Evolutionary conservation across 805 yeast species (phyloP).

Genomic region (Wickerhamiella kurtzmanii): DNA sequence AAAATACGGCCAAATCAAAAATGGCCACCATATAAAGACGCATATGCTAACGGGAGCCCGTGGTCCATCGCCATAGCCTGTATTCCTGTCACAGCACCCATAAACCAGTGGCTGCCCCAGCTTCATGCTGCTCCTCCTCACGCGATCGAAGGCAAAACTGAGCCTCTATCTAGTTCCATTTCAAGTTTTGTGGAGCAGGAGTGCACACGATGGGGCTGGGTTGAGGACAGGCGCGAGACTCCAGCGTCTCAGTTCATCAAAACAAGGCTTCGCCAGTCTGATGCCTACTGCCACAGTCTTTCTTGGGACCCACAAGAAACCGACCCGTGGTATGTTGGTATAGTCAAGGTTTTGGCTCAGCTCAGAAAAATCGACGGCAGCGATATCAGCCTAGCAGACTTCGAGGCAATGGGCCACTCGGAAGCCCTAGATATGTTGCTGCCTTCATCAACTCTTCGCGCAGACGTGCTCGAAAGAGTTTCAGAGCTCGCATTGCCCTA

Average conservation of each 20-base stretch:
- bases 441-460: slow-evolving; percentile 9
- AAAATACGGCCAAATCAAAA: neutral
- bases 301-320: slow-evolving; percentile 12
- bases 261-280: slow-evolving; percentile 21
- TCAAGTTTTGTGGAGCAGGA: slow-evolving; percentile 11
- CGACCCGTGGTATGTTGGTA: slow-evolving; percentile 22
- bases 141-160: slow-evolving; percentile 7
- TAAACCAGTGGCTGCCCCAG: slow-evolving; percentile 2
- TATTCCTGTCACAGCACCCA: slow-evolving; percentile 21
- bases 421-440: slow-evolving; percentile 13
- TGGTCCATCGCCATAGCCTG: slow-evolving; percentile 20
- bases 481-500: slow-evolving; percentile 22
- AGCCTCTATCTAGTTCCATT: neutral
- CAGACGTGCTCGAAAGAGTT: slow-evolving; percentile 16
- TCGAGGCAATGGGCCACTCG: slow-evolving; percentile 12
- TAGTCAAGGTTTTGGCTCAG: slow-evolving; percentile 19
- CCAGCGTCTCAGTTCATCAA: slow-evolving; percentile 19
- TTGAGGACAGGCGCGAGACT: slow-evolving; percentile 1
- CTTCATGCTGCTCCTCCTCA: slow-evolving; percentile 3
- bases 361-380: slow-evolving; percentile 10
- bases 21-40: neutral
- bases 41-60: slow-evolving; percentile 15
- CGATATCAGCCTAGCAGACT: slow-evolving; percentile 9
- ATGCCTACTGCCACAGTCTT: slow-evolving; percentile 16
- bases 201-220: slow-evolving; percentile 17